Evolutionary conservation across 306 rosid species (phyloP).

Genomic region (Sesbania bispinosa): DNA sequence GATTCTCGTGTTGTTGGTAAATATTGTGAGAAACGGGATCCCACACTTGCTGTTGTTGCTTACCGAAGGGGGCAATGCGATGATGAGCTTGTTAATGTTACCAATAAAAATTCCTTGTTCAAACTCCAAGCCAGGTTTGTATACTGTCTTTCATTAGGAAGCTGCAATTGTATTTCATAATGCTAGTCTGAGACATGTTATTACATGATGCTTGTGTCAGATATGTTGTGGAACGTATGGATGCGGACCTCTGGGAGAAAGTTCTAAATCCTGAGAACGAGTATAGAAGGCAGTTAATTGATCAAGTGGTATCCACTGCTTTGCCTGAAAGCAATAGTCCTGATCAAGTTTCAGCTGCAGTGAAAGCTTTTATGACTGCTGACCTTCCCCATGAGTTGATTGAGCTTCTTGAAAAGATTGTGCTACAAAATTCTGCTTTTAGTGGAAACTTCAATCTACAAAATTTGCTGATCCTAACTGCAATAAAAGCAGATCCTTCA

Average conservation of each 20-base stretch:
- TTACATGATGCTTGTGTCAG: constrained; percentile 40
- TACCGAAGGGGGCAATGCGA: constrained; percentile 96
- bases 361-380: constrained; percentile 86
- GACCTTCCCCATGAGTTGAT: constrained; percentile 78
- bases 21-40: constrained; percentile 96
- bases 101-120: constrained; percentile 87
- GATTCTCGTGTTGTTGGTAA: constrained; percentile 97
- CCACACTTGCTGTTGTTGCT: constrained; percentile 95
- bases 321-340: constrained; percentile 88
- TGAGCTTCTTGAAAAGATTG: constrained; percentile 88
- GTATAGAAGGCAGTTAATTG: constrained; percentile 83
- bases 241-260: constrained; percentile 82
- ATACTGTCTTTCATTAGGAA: neutral
- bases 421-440: constrained; percentile 80
- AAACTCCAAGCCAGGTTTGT: constrained; percentile 92
- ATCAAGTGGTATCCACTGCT: constrained; percentile 84
- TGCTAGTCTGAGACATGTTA: neutral
- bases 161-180: neutral
- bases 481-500: constrained; percentile 79
- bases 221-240: constrained; percentile 99
- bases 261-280: constrained; percentile 87
- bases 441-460: constrained; percentile 80
- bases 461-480: constrained; percentile 70
- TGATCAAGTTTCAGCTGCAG: constrained; percentile 84
- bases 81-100: constrained; percentile 87